Conservation (phyloP, 2,329 filamentous ascomycete genomes). For the Arachnopeziza araneosa region DNA sequence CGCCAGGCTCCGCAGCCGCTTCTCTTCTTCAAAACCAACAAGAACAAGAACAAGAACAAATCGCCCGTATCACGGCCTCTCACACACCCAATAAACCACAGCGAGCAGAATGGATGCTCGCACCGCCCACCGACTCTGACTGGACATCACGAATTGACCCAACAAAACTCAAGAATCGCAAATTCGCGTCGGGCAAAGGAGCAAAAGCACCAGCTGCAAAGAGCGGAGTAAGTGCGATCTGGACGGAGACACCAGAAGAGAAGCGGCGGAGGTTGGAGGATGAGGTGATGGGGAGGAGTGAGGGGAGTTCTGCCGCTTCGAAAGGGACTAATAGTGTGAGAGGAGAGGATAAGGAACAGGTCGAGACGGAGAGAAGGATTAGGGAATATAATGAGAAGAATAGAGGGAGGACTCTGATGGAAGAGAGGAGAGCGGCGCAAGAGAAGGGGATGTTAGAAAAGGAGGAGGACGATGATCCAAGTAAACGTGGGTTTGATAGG, state of each 20-base stretch:
- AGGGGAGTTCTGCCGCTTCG: constrained; percentile 9
- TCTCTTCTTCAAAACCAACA: constrained; percentile 7
- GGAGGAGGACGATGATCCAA: constrained; percentile 83
- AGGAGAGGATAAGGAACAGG: constrained; percentile 11
- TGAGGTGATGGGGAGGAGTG: constrained; percentile 68
- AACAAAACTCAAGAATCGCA: constrained; percentile 73
- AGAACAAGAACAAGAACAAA: constrained; percentile 13
- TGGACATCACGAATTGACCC: constrained; percentile 65
- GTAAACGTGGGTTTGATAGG: constrained; percentile 78
- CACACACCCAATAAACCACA: constrained; percentile 41
- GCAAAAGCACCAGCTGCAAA: constrained; percentile 38
- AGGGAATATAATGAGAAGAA: constrained; percentile 52
- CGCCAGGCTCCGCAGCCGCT: constrained; percentile 28
- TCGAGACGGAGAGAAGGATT: constrained; percentile 44
- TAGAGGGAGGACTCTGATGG: constrained; percentile 53
- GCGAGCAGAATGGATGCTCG: constrained; percentile 83
- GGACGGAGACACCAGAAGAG: constrained; percentile 89
- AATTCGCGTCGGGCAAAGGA: constrained; percentile 69
- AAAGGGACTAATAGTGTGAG: not conserved
- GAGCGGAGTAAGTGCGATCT: constrained; percentile 44
- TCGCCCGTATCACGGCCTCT: constrained; percentile 25
- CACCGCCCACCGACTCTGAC: constrained; percentile 53
- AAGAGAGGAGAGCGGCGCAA: constrained; percentile 33
- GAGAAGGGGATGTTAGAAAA: constrained; percentile 40
- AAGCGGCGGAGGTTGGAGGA: constrained; percentile 76